Conservation (phyloP, 139 green algal species). For the Chlamydomonas sp. region DNA sequence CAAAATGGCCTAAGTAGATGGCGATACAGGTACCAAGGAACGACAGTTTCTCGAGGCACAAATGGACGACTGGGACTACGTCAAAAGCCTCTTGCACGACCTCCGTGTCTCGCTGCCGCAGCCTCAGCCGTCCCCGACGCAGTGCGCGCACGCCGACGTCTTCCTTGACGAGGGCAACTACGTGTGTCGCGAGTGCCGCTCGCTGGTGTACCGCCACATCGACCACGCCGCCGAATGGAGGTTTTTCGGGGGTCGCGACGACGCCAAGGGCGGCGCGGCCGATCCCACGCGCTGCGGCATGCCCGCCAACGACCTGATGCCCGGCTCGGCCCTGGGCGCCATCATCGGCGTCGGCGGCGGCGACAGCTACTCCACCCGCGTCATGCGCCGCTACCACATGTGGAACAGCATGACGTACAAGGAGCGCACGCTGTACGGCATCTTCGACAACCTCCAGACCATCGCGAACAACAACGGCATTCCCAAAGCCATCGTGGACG, state of each 20-base stretch:
- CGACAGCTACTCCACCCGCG: background rate
- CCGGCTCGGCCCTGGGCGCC: background rate
- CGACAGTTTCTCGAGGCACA: too few species aligned
- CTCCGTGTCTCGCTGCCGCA: too few species aligned
- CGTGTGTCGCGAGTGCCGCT: background rate
- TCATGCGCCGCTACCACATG: background rate
- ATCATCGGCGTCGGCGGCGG: background rate
- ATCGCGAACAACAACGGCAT: background rate
- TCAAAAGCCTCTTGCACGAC: too few species aligned
- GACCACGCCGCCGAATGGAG: slow-evolving; percentile 13
- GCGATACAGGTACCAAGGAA: too few species aligned
- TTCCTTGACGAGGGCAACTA: background rate
- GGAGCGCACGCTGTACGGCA: slow-evolving; percentile 7
- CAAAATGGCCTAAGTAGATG: too few species aligned
- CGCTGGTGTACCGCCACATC: background rate
- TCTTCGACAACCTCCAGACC: background rate
- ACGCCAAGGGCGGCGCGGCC: background rate
- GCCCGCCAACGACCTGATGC: slow-evolving; percentile 3
- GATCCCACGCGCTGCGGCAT: background rate
- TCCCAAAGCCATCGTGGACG: background rate
- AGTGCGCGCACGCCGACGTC: too few species aligned
- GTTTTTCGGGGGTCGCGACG: slow-evolving; percentile 1
- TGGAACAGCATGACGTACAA: slow-evolving; percentile 11
- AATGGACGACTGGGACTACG: too few species aligned
- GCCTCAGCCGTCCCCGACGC: too few species aligned